These are phyloP conservation scores for Patellifolia procumbens DNA, from an alignment of 179 eudicot genomes.

Conservation along the genomic window DNA sequence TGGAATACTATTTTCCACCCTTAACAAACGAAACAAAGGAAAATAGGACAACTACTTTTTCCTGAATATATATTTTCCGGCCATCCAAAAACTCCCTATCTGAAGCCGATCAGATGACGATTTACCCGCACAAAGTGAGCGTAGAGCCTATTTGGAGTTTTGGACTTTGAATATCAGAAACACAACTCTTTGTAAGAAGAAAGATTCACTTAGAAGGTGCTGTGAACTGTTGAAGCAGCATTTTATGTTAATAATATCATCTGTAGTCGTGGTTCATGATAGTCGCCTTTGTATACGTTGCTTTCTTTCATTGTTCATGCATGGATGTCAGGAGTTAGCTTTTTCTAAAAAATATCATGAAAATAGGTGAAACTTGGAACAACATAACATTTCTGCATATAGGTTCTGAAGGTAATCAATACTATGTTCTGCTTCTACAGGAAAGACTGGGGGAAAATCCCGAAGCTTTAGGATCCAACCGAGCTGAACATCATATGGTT, in stretches of 20 bases:
- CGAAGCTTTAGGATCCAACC: constrained; percentile 47
- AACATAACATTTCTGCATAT: background rate
- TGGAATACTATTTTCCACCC: no score
- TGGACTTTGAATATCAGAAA: no score
- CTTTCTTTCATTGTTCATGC: background rate
- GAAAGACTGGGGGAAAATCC: constrained; percentile 74
- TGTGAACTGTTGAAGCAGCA: background rate
- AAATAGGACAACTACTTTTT: no score
- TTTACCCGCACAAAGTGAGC: no score
- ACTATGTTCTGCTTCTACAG: constrained; percentile 39
- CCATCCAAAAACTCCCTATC: no score
- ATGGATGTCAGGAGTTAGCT: background rate
- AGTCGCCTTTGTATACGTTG: background rate
- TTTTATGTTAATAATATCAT: background rate
- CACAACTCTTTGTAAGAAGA: background rate
- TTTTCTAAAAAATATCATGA: background rate
- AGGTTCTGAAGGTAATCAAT: background rate
- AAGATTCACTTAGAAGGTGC: background rate
- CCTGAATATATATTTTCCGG: no score
- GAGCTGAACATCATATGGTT: constrained; percentile 38
- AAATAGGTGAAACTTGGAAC: background rate
- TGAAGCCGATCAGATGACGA: no score
- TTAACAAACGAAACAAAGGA: no score
- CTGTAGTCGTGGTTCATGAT: background rate
- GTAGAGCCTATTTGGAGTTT: no score